Evolutionary conservation across 2,329 filamentous ascomycete species (phyloP), one percentile per base, ranked within the genome.

Genomic region (Venturia carpophila): DNA sequence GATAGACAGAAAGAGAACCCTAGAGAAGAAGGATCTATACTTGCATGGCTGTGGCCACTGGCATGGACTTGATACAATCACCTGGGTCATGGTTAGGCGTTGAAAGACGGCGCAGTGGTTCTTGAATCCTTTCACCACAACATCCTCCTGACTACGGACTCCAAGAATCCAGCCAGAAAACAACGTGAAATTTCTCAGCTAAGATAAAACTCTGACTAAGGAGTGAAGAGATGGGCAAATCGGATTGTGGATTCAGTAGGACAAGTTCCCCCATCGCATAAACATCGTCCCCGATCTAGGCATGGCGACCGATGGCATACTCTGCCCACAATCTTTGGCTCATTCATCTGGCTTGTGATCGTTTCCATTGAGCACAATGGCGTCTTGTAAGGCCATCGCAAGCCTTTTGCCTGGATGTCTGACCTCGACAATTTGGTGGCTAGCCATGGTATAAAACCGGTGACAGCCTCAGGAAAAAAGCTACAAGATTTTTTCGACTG

Each of bases 271-370:
- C 5, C 30, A 37, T 58, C 52, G 52, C 52, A 58, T 58, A 58
- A 58, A 58, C 52, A 58, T 58, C 52, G n/a, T 58, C 52, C 37
- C 52, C 52, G 30, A 34, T 15, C 37, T 58, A 37, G 52, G 52
- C 7, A 58, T 58, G 15, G 30, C 27, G 10, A 58, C 52, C 52
- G 52, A 37, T 58, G 52, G 15, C 27, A 58, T 37, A n/a, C 52
- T 58, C 37, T 15, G 21, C 52, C 37, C 27, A n/a, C 30, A 21
- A 58, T 1, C 21, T 58, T 27, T 58, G n/a, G 27, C n/a, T 11
- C 52, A 19, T 58, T 27, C 11, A 37, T 1, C 15, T 24, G 27
- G 30, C 52, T 37, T 58, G 52, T 58, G 52, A 58, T 58, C 52
- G 6, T 58, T 58, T 34, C 17, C 15, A 24, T 21, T 27, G 17